Evolutionary conservation across 2,329 filamentous ascomycete genomes (phyloP).

Genomic region (Parascedosporium putredinis): DNA sequence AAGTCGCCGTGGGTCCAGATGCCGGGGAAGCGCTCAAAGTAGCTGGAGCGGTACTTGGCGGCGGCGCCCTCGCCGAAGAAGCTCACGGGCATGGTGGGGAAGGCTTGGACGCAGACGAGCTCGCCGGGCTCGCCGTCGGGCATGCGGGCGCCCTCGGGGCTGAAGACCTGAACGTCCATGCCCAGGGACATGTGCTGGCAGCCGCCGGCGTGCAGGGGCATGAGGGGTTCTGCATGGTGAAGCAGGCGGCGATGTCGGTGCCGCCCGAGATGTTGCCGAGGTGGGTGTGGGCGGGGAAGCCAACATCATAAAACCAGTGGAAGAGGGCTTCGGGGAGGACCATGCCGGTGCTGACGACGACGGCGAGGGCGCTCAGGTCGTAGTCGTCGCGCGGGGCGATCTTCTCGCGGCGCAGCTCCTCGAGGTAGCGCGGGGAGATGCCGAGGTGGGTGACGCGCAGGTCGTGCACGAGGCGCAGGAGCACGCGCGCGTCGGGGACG

Average conservation of each 20-base stretch:
- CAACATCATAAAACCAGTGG: constrained; percentile 66
- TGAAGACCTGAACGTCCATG: constrained; percentile 44
- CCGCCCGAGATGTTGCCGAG: constrained; percentile 67
- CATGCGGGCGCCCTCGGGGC: constrained; percentile 31
- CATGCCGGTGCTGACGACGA: constrained; percentile 69
- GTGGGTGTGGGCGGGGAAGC: constrained; percentile 57
- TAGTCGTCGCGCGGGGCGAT: constrained; percentile 51
- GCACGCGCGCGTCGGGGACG: constrained; percentile 52
- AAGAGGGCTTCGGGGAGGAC: constrained; percentile 67
- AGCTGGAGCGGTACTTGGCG: constrained; percentile 46
- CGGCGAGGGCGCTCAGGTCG: constrained; percentile 49
- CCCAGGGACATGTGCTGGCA: constrained; percentile 40
- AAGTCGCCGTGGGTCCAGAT: constrained; percentile 84
- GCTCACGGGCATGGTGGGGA: constrained; percentile 63
- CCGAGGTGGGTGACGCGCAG: constrained; percentile 64
- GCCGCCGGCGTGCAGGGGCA: constrained; percentile 51
- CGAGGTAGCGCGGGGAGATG: constrained; percentile 65
- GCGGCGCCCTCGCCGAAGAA: constrained; percentile 50
- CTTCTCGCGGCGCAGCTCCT: constrained; percentile 56
- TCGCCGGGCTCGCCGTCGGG: constrained; percentile 59
- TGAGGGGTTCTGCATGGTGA: constrained; percentile 58
- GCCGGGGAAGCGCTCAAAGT: constrained; percentile 52
- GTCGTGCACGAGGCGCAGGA: constrained; percentile 51
- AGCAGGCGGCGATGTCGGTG: constrained; percentile 60
- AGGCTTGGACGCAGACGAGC: constrained; percentile 58